phyloP scores from a whole-genome alignment of 1,139 yeast genomes.

The Hemisphaericaspora subhashii region DNA sequence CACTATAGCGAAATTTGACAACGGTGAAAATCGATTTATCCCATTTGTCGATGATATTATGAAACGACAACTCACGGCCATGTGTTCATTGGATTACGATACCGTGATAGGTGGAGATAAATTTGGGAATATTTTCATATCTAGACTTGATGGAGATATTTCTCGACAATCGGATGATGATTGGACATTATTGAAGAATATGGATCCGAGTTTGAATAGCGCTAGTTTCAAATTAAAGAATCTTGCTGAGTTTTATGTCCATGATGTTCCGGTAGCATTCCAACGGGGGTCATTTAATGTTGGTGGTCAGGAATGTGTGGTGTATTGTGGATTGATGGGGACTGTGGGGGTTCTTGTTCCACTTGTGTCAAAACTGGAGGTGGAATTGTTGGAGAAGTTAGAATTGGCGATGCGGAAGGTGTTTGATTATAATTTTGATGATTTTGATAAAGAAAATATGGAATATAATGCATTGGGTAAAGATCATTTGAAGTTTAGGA shows the following conservation, averaged over 20 bases:
- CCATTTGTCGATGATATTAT: constrained; percentile 71
- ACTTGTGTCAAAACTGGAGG: constrained; percentile 60
- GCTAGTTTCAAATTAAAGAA: constrained; percentile 53
- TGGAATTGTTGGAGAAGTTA: constrained; percentile 55
- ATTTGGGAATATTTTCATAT: constrained; percentile 75
- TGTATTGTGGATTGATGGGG: constrained; percentile 81
- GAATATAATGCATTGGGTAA: constrained; percentile 52
- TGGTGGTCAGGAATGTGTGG: constrained; percentile 66
- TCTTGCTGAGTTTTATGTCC: constrained; percentile 62
- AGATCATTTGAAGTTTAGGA: constrained; percentile 65
- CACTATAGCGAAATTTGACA: constrained; percentile 55
- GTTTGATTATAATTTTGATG: constrained; percentile 30
- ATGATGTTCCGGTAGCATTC: constrained; percentile 71
- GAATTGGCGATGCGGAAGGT: constrained; percentile 48
- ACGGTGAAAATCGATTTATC: constrained; percentile 50
- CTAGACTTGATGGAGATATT: constrained; percentile 54
- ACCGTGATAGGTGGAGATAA: constrained; percentile 88
- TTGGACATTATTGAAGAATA: constrained; percentile 41
- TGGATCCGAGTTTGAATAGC: constrained; percentile 47
- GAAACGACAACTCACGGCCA: constrained; percentile 64
- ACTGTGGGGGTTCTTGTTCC: constrained; percentile 76
- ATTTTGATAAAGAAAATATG: constrained; percentile 24
- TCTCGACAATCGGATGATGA: constrained; percentile 52
- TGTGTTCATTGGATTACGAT: constrained; percentile 64
- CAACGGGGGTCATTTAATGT: constrained; percentile 50